Conservation (phyloP, 345 rosid species). For the Heritiera fomes region DNA sequence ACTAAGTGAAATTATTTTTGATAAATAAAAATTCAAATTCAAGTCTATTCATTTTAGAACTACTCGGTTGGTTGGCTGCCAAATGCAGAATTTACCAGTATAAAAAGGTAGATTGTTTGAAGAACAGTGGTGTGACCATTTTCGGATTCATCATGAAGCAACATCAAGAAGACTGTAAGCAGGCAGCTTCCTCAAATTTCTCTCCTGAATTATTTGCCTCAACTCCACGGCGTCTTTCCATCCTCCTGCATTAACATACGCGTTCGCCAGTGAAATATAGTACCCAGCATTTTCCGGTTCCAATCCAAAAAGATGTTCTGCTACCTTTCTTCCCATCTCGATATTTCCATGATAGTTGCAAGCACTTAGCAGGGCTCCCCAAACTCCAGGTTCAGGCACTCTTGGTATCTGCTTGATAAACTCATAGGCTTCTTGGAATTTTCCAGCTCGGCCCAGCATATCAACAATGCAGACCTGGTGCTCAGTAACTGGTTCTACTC, state of each 20-base stretch:
- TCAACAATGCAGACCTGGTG: conserved; percentile 65
- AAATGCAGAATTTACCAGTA: no score
- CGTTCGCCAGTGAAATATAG: conserved; percentile 25
- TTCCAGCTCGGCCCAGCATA: conserved; percentile 57
- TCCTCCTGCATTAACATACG: conserved; percentile 24
- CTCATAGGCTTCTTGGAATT: conserved; percentile 42
- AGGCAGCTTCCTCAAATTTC: conserved; percentile 16
- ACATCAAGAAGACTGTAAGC: conserved; percentile 13
- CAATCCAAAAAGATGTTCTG: conserved; percentile 51
- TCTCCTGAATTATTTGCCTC: conserved; percentile 10
- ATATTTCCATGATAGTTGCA: conserved; percentile 55
- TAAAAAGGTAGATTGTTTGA: no score
- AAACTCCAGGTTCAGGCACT: conserved; percentile 47
- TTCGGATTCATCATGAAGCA: not conserved
- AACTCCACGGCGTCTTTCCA: conserved; percentile 22
- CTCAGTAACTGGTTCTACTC: conserved; percentile 47
- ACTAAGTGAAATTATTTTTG: no score
- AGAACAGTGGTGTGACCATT: not conserved
- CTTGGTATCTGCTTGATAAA: conserved; percentile 54
- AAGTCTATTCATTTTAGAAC: no score
- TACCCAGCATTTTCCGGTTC: conserved; percentile 56
- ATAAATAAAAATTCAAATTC: no score
- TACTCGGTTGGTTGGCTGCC: no score
- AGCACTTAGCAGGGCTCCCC: conserved; percentile 60
- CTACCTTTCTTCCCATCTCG: conserved; percentile 60